Conservation (phyloP, 164 flowering plant genomes). For the Saururus chinensis region DNA sequence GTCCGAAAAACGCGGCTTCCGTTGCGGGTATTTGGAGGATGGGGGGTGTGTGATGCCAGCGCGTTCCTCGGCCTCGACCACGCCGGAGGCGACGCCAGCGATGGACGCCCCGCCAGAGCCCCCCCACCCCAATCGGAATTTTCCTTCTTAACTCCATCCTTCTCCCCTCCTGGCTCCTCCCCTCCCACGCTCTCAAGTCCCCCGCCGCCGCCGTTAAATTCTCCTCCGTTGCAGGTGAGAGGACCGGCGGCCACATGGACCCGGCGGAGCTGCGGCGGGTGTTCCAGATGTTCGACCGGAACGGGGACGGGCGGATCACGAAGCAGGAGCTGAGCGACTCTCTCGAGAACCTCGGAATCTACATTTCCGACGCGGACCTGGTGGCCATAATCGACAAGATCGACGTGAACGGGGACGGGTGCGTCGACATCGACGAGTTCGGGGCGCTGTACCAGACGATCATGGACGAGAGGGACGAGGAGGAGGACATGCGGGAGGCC, state of each 20-base stretch:
- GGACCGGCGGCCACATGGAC: conserved; percentile 27
- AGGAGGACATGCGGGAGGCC: conserved; percentile 64
- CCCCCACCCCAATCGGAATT: too few species aligned
- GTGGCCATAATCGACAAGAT: conserved; percentile 49
- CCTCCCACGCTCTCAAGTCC: neutral
- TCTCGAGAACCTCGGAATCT: conserved; percentile 51
- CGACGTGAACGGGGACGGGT: conserved; percentile 57
- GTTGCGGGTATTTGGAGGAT: neutral
- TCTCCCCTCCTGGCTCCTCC: neutral
- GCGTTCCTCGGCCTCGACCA: neutral
- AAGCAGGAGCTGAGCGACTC: conserved; percentile 48
- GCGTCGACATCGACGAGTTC: conserved; percentile 61
- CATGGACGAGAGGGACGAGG: conserved; percentile 49
- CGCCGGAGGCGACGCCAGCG: too few species aligned
- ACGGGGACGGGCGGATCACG: conserved; percentile 69
- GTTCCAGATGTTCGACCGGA: conserved; percentile 61
- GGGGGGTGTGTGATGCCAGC: neutral
- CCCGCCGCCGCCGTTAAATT: neutral
- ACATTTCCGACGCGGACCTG: conserved; percentile 42
- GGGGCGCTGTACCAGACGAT: conserved; percentile 39
- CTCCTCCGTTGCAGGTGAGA: too few species aligned
- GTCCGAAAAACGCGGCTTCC: neutral
- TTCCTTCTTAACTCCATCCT: neutral
- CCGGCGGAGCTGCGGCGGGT: conserved; percentile 42
- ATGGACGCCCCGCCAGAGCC: too few species aligned